These are phyloP conservation scores for Boeremia exigua DNA, from an alignment of 2,329 filamentous ascomycete genomes.

Conservation along the genomic window DNA sequence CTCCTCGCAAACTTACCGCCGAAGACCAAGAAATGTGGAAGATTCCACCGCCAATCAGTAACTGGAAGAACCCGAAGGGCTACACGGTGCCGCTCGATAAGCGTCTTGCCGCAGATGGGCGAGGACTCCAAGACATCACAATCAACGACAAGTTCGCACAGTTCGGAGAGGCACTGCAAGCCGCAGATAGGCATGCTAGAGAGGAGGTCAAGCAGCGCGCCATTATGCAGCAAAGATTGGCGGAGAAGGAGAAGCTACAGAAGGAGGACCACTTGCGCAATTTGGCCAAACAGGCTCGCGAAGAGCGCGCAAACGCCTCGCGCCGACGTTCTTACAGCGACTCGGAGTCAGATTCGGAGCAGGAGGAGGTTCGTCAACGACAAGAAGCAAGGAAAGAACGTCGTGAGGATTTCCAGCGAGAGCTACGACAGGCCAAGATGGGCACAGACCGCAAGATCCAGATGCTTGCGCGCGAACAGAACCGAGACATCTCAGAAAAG, in stretches of 20 bases:
- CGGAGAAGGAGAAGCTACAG: slow-evolving; percentile 93
- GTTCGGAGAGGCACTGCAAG: slow-evolving; percentile 92
- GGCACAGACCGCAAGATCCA: slow-evolving; percentile 90
- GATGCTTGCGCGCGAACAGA: slow-evolving; percentile 92
- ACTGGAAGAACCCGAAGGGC: slow-evolving; percentile 99
- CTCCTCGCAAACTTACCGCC: slow-evolving; percentile 90
- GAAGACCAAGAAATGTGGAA: slow-evolving; percentile 98
- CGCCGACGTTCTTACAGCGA: slow-evolving; percentile 51
- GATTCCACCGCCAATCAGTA: slow-evolving; percentile 87
- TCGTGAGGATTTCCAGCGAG: slow-evolving; percentile 82
- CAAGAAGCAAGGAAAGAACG: slow-evolving; percentile 79
- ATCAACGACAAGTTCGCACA: slow-evolving; percentile 99
- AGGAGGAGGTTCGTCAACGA: slow-evolving; percentile 74
- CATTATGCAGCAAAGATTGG: slow-evolving; percentile 92
- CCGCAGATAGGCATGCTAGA: slow-evolving; percentile 90
- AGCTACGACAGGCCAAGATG: slow-evolving; percentile 93
- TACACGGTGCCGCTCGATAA: slow-evolving; percentile 97
- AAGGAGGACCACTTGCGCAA: slow-evolving; percentile 92
- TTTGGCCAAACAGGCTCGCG: slow-evolving; percentile 88
- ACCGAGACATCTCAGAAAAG: slow-evolving; percentile 96
- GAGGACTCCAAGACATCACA: slow-evolving; percentile 87
- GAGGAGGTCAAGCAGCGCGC: slow-evolving; percentile 94
- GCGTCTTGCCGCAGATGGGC: slow-evolving; percentile 88
- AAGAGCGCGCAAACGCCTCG: slow-evolving; percentile 69
- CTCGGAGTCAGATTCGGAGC: slow-evolving; percentile 60